Evolutionary conservation across 805 yeast genomes (phyloP).

Genomic region (Spathaspora girioi): DNA sequence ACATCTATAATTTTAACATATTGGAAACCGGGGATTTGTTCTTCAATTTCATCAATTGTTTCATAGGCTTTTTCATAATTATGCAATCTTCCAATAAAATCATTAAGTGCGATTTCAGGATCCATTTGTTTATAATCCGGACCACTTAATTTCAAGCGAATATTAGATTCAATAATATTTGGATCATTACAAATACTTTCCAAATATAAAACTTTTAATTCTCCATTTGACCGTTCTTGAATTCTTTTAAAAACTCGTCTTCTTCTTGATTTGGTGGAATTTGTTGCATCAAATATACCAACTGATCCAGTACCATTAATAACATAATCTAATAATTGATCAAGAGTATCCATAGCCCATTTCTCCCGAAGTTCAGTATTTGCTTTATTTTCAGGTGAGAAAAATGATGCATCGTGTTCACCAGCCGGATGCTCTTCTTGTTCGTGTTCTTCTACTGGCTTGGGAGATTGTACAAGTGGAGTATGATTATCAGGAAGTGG

Average conservation of each 20-base stretch:
- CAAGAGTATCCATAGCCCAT: constrained; percentile 96
- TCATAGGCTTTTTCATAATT: constrained; percentile 90
- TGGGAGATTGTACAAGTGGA: constrained; percentile 17
- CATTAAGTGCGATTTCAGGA: constrained; percentile 70
- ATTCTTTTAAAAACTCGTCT: constrained; percentile 54
- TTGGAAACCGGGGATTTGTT: constrained; percentile 64
- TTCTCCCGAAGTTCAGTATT: constrained; percentile 71
- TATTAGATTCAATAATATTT: constrained; percentile 74
- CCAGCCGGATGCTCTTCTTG: constrained; percentile 61
- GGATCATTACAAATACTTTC: constrained; percentile 87
- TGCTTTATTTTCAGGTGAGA: constrained; percentile 71
- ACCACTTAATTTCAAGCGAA: constrained; percentile 80
- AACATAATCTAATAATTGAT: constrained; percentile 76
- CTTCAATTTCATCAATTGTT: constrained; percentile 80
- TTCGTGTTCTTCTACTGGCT: neutral
- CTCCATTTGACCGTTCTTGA: constrained; percentile 51
- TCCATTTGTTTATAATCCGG: constrained; percentile 92
- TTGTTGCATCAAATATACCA: constrained; percentile 87
- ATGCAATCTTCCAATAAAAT: constrained; percentile 73
- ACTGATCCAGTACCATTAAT: constrained; percentile 82
- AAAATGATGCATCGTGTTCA: constrained; percentile 76
- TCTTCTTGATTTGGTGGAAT: constrained; percentile 67
- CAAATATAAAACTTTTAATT: constrained; percentile 73
- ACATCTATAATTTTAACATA: constrained; percentile 95
- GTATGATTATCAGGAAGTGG: constrained; percentile 49